Conservation (phyloP, 1,139 yeast species). For the Pichia sp. region DNA sequence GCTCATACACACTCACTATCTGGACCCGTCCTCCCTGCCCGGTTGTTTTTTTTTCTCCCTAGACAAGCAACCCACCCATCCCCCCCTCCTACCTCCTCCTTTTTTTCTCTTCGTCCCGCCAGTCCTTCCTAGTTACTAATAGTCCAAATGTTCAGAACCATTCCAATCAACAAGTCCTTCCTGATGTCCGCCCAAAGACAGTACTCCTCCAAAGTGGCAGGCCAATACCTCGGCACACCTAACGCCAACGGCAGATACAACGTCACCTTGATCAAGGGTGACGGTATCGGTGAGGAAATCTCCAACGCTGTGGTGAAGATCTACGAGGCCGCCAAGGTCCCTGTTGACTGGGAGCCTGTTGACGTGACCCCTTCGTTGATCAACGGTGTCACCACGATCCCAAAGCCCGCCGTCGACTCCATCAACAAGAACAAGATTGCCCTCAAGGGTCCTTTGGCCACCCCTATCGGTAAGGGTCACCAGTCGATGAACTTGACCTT, state of each 20-base stretch:
- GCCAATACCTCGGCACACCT: constrained; percentile 54
- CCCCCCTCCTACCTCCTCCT: background rate
- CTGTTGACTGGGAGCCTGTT: constrained; percentile 95
- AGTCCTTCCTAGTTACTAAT: background rate
- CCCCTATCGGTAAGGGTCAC: constrained; percentile 98
- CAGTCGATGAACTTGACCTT: constrained; percentile 94
- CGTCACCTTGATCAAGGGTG: constrained; percentile 97
- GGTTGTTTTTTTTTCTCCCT: background rate
- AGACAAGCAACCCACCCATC: background rate
- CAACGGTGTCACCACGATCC: constrained; percentile 92
- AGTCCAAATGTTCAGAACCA: constrained; percentile 23
- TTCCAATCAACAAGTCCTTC: constrained; percentile 15
- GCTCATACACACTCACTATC: background rate
- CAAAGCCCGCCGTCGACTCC: constrained; percentile 86
- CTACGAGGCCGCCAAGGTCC: constrained; percentile 89
- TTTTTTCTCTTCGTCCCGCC: background rate
- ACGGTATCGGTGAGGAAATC: constrained; percentile 96
- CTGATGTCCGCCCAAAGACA: constrained; percentile 28
- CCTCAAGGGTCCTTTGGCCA: constrained; percentile 95
- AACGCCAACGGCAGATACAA: constrained; percentile 72
- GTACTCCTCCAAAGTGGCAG: constrained; percentile 44
- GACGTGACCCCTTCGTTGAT: constrained; percentile 92
- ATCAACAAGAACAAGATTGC: constrained; percentile 93
- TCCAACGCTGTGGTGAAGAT: constrained; percentile 89
- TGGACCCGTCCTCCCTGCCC: background rate